Conservation (phyloP, 225 moss, liverwort and hornwort species). For the Climacium dendroides region DNA sequence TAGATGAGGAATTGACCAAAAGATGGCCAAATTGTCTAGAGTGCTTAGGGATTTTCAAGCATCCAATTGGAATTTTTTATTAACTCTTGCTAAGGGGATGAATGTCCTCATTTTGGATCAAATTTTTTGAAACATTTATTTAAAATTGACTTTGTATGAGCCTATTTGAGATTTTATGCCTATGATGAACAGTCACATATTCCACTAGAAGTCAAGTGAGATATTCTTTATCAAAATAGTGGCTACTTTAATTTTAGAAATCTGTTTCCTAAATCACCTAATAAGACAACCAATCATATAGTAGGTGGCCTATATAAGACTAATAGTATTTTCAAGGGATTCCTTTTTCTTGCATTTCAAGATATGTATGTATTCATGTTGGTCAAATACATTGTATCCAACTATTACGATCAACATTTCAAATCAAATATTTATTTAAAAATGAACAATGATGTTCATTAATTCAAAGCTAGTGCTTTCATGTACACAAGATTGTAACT, state of each 20-base stretch:
- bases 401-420: too few species aligned
- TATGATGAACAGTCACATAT: not conserved
- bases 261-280: not conserved
- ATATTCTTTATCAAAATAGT: not conserved
- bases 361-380: too few species aligned
- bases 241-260: not conserved
- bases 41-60: too few species aligned
- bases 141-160: not conserved
- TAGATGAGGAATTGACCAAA: not conserved
- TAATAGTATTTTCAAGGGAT: too few species aligned
- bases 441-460: too few species aligned
- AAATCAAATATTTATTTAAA: too few species aligned
- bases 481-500: too few species aligned
- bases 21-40: accelerated
- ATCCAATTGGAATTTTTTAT: not conserved
- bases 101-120: not conserved
- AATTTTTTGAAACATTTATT: accelerated
- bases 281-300: too few species aligned
- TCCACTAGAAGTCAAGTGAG: not conserved
- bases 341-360: too few species aligned
- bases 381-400: too few species aligned
- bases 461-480: too few species aligned
- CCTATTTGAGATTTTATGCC: not conserved
- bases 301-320: too few species aligned
- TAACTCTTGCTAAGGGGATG: not conserved